These are phyloP conservation scores for Tillandsia leiboldiana DNA, from an alignment of 176 grass and related monocot species.

Conservation along the genomic window DNA sequence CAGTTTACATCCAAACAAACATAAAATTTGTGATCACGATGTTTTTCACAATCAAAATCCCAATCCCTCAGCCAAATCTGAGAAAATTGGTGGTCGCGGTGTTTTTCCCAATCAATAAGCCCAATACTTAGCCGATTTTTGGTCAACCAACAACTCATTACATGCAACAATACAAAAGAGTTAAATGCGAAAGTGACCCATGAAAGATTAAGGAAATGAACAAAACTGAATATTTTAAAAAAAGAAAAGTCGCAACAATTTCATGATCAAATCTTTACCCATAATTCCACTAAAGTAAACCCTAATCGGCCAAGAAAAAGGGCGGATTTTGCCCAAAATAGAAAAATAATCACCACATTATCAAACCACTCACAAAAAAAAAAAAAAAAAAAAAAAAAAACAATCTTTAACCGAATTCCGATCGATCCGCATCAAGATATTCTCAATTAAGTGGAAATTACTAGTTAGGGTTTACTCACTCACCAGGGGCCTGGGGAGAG, in stretches of 20 bases:
- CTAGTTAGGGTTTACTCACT: background rate
- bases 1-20: no score
- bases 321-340: background rate
- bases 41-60: no score
- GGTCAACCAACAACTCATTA: no score
- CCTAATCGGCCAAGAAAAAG: background rate
- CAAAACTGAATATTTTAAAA: no score
- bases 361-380: background rate
- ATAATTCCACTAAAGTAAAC: background rate
- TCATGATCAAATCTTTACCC: background rate
- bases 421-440: background rate
- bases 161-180: no score
- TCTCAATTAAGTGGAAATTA: background rate
- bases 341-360: background rate
- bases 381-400: background rate
- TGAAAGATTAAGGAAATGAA: no score
- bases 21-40: no score
- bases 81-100: no score
- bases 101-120: no score
- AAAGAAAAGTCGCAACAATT: background rate
- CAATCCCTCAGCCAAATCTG: no score
- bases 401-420: background rate
- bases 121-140: no score
- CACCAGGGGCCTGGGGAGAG: constrained; percentile 19
- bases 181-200: no score